phyloP scores from a whole-genome alignment of 2,329 filamentous ascomycete genomes.

The Dactylellina haptotyla region DNA sequence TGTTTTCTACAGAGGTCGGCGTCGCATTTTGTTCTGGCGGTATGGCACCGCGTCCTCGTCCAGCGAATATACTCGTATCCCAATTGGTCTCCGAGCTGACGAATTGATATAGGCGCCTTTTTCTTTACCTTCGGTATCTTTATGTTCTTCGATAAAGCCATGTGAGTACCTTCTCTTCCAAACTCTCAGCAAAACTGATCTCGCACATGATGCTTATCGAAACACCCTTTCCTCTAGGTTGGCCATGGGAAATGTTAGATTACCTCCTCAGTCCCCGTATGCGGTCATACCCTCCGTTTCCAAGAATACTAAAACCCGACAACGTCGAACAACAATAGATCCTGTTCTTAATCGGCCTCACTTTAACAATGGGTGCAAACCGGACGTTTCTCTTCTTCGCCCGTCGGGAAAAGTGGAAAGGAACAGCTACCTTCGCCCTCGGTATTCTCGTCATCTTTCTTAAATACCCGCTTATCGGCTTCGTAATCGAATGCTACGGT shows the following conservation, averaged over 20 bases:
- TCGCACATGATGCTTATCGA: no score
- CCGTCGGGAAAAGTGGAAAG: constrained; percentile 88
- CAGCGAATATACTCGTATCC: no score
- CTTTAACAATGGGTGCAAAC: constrained; percentile 89
- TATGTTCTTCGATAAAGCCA: constrained; percentile 96
- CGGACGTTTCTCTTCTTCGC: constrained; percentile 96
- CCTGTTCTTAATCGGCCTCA: constrained; percentile 95
- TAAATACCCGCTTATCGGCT: constrained; percentile 90
- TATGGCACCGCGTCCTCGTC: constrained; percentile 68
- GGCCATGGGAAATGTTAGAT: constrained; percentile 91
- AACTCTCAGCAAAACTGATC: no score
- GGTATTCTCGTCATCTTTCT: constrained; percentile 87
- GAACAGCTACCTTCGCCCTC: constrained; percentile 84
- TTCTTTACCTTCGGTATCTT: constrained; percentile 94
- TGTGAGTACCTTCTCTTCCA: constrained; percentile 68
- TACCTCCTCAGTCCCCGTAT: not conserved
- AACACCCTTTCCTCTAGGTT: constrained; percentile 69
- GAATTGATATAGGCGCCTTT: constrained; percentile 74
- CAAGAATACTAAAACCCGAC: constrained; percentile 17
- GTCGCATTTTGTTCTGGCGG: constrained; percentile 97
- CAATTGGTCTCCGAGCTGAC: not conserved
- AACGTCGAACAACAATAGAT: constrained; percentile 69
- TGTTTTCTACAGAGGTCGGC: constrained; percentile 78
- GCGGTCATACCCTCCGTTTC: not conserved
- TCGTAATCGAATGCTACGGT: constrained; percentile 89